A percentile compares a stretch with the other conserved stretches of the same genome.
Conservation (phyloP, 169 alveolate species). For the Plasmodium inui region DNA sequence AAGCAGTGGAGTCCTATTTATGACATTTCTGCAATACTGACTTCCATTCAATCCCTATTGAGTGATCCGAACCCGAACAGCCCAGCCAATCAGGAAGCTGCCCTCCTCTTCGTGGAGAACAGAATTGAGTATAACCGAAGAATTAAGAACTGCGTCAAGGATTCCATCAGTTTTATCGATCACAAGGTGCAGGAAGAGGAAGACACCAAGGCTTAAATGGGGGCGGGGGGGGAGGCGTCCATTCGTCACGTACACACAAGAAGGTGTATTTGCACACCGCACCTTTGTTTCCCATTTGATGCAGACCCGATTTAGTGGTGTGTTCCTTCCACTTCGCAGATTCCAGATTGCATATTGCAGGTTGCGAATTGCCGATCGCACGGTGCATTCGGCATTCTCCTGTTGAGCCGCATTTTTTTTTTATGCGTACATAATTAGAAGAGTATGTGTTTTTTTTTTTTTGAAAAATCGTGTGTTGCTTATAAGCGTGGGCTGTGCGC, state of each 20-base stretch:
- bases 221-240: neutral
- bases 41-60: slow-evolving; percentile 96
- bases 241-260: neutral
- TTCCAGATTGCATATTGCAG: neutral
- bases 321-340: neutral
- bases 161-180: slow-evolving; percentile 76
- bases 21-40: slow-evolving; percentile 96
- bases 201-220: neutral
- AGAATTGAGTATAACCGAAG: slow-evolving; percentile 92
- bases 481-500: neutral
- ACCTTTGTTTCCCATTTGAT: neutral
- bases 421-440: neutral
- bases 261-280: neutral
- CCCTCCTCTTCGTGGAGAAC: slow-evolving; percentile 93
- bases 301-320: neutral
- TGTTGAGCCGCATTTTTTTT: neutral
- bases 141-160: slow-evolving; percentile 92
- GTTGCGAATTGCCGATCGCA: neutral
- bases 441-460: neutral
- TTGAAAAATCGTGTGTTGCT: neutral
- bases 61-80: slow-evolving; percentile 97
- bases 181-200: slow-evolving; percentile 52
- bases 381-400: neutral
- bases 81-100: slow-evolving; percentile 98
- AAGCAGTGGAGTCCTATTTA: slow-evolving; percentile 98